Conservation (phyloP, 306 rosid species). For the Neltuma alba region DNA sequence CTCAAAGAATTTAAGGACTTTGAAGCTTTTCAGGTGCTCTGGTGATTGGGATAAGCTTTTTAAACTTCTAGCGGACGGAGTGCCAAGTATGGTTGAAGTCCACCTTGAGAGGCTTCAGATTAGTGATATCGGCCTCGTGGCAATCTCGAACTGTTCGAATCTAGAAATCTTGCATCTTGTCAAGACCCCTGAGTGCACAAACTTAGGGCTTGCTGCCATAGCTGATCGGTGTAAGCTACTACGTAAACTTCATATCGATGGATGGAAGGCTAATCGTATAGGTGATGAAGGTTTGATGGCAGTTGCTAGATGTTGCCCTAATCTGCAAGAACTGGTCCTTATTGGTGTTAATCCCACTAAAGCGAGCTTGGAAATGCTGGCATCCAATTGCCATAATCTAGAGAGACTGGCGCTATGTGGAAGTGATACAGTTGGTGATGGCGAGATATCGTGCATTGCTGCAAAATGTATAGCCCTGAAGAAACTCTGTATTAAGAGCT, state of each 20-base stretch:
- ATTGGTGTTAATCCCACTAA: slow-evolving; percentile 91
- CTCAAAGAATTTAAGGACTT: slow-evolving; percentile 72
- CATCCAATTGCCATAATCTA: slow-evolving; percentile 79
- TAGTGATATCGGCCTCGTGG: slow-evolving; percentile 70
- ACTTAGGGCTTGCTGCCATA: slow-evolving; percentile 65
- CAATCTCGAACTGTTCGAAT: slow-evolving; percentile 70
- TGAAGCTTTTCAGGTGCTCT: slow-evolving; percentile 88
- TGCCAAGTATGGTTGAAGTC: slow-evolving; percentile 63
- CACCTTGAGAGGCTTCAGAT: slow-evolving; percentile 94
- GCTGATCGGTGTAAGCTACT: slow-evolving; percentile 82
- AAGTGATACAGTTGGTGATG: slow-evolving; percentile 92
- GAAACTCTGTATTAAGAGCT: slow-evolving; percentile 94
- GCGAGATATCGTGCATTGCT: slow-evolving; percentile 87
- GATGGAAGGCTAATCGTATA: slow-evolving; percentile 89
- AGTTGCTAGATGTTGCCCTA: slow-evolving; percentile 77
- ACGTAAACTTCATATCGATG: slow-evolving; percentile 94
- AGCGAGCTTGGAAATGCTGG: slow-evolving; percentile 76
- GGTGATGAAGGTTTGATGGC: slow-evolving; percentile 88
- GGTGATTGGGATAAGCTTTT: slow-evolving; percentile 97
- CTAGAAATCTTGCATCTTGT: slow-evolving; percentile 93
- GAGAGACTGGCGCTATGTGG: slow-evolving; percentile 95
- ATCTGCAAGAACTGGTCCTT: slow-evolving; percentile 85
- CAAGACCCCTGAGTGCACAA: slow-evolving; percentile 91
- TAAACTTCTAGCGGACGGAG: slow-evolving; percentile 47
- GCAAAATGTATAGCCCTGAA: slow-evolving; percentile 84